phyloP scores from a whole-genome alignment of 176 grass and related monocot genomes.

The Oryza punctata region DNA sequence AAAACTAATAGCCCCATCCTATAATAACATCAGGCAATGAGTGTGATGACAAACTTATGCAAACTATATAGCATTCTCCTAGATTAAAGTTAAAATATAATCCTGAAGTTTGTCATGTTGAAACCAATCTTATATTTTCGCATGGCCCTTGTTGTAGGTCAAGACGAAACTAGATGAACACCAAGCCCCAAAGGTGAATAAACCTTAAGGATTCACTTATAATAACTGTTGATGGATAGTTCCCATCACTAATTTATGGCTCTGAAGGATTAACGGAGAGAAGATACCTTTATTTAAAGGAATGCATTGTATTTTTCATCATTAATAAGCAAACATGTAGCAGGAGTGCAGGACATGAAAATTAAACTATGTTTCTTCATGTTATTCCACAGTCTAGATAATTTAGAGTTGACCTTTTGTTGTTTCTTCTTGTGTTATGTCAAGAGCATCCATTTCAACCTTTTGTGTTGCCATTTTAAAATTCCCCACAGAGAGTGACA shows the following conservation, averaged over 20 bases:
- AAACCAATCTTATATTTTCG: slow-evolving; percentile 50
- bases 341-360: background rate
- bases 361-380: slow-evolving; percentile 5
- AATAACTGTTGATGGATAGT: slow-evolving; percentile 48
- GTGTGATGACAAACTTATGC: background rate
- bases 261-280: slow-evolving; percentile 26
- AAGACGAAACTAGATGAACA: slow-evolving; percentile 96
- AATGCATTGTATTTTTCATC: background rate
- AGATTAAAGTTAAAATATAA: slow-evolving; percentile 12
- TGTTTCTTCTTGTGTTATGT: slow-evolving; percentile 4
- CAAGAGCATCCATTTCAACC: background rate
- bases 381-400: background rate
- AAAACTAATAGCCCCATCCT: background rate
- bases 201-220: slow-evolving; percentile 34
- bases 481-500: background rate
- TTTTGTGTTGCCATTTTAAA: background rate
- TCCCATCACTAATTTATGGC: slow-evolving; percentile 22
- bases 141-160: slow-evolving; percentile 83
- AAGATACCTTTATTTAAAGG: slow-evolving; percentile 12
- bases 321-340: slow-evolving; percentile 18
- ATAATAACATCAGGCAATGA: background rate
- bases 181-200: slow-evolving; percentile 74
- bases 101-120: slow-evolving; percentile 25
- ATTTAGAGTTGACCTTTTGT: slow-evolving; percentile 9
- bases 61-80: background rate